Conservation (phyloP, 1,284 basidiomycete genomes). For the Taiwanofungus camphoratus region DNA sequence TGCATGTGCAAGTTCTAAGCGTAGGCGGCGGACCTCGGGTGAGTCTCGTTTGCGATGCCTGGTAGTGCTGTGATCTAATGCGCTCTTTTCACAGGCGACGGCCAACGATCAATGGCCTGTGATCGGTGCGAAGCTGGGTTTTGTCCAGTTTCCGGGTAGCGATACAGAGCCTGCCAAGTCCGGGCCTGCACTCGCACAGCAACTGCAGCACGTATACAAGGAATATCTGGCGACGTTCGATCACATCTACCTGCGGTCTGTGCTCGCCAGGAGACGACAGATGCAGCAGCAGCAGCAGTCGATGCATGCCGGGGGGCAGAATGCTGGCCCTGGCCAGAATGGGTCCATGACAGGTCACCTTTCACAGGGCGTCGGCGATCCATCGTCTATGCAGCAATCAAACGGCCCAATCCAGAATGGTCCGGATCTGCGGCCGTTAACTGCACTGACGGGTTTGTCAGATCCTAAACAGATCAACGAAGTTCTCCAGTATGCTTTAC, state of each 20-base stretch:
- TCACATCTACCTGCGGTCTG: constrained; percentile 37
- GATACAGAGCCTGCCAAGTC: constrained; percentile 51
- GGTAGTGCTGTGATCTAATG: neutral
- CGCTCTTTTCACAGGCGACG: constrained; percentile 36
- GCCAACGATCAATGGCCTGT: constrained; percentile 55
- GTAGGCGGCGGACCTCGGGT: constrained; percentile 50
- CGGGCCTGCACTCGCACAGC: constrained; percentile 53
- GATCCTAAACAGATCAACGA: constrained; percentile 34
- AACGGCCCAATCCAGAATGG: neutral
- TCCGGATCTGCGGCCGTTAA: neutral
- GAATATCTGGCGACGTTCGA: constrained; percentile 56
- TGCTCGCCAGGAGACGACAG: constrained; percentile 12
- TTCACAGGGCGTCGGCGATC: neutral
- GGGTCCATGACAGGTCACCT: neutral
- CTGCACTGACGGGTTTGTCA: neutral
- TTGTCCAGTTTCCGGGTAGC: constrained; percentile 52
- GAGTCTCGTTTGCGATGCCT: constrained; percentile 17
- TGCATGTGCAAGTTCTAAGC: constrained; percentile 53
- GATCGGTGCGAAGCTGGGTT: constrained; percentile 59
- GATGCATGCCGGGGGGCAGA: constrained; percentile 4
- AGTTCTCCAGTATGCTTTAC: constrained; percentile 38
- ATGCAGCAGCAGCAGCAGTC: constrained; percentile 7
- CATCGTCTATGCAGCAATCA: too few relatives aligned
- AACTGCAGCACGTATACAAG: constrained; percentile 55
- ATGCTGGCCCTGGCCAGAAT: constrained; percentile 10